phyloP scores from a whole-genome alignment of 2,329 filamentous ascomycete genomes.

The Talaromyces sp. region DNA sequence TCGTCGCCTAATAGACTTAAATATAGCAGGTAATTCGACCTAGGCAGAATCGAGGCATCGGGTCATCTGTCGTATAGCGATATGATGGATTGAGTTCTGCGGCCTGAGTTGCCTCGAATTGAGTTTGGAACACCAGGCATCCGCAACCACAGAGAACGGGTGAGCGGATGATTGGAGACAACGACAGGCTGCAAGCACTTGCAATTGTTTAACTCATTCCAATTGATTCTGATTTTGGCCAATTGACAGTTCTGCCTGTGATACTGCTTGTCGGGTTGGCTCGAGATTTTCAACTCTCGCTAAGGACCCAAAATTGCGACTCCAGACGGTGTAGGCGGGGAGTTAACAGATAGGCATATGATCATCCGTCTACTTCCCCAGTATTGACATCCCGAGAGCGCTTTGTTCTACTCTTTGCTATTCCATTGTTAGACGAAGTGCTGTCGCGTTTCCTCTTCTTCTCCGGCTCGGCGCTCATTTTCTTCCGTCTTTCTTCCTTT shows the following conservation, averaged over 20 bases:
- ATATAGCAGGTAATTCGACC: neutral
- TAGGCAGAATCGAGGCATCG: neutral
- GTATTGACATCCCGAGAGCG: neutral
- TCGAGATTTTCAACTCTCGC: neutral
- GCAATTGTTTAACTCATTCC: neutral
- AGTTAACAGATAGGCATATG: neutral
- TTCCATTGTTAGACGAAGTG: constrained; percentile 8
- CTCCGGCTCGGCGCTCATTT: constrained; percentile 31
- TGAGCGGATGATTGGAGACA: neutral
- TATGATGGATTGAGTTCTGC: neutral
- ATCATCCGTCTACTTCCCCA: neutral
- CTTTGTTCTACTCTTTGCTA: neutral
- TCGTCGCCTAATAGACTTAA: neutral
- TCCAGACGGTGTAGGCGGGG: neutral
- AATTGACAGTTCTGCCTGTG: neutral
- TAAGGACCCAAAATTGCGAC: neutral
- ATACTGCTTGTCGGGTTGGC: neutral
- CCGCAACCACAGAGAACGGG: neutral
- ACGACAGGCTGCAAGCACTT: neutral
- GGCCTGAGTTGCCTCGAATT: neutral
- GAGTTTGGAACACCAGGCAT: constrained; percentile 8
- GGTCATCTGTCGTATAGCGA: neutral
- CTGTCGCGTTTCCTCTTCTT: constrained; percentile 45
- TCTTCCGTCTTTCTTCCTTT: constrained; percentile 40
- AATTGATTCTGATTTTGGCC: neutral